phyloP scores from a whole-genome alignment of 2,329 filamentous ascomycete genomes.

The Rhynchosporium secalis region DNA sequence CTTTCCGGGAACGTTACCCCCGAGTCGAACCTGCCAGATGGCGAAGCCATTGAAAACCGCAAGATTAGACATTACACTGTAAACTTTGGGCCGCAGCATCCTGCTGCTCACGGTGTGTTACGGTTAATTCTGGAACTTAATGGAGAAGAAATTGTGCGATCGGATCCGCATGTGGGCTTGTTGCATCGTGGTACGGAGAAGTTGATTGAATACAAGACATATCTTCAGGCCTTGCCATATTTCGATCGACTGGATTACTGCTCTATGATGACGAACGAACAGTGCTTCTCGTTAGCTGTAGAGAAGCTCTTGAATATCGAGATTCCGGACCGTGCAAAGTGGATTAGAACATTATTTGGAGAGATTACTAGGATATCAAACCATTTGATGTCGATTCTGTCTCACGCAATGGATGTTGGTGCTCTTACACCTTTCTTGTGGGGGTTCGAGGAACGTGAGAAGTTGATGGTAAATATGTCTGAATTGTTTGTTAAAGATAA shows the following conservation, averaged over 20 bases:
- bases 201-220: slow-evolving; percentile 99
- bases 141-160: slow-evolving; percentile 94
- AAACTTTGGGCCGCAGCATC: slow-evolving; percentile 99
- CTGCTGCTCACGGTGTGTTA: slow-evolving; percentile 95
- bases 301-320: slow-evolving; percentile 98
- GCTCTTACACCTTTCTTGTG: slow-evolving; percentile 97
- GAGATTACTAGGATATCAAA: slow-evolving; percentile 94
- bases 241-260: slow-evolving; percentile 99
- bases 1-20: slow-evolving; percentile 33
- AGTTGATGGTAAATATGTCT: slow-evolving; percentile 77
- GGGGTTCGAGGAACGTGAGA: slow-evolving; percentile 99
- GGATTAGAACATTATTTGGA: slow-evolving; percentile 91
- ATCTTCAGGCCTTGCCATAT: slow-evolving; percentile 96
- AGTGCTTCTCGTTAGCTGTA: slow-evolving; percentile 91
- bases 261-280: slow-evolving; percentile 99
- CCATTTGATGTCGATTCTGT: slow-evolving; percentile 96
- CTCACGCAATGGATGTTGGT: slow-evolving; percentile 98
- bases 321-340: slow-evolving; percentile 93
- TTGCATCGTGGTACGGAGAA: slow-evolving; percentile 98
- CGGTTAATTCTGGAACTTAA: slow-evolving; percentile 96
- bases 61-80: slow-evolving; percentile 99
- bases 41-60: slow-evolving; percentile 56
- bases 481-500: slow-evolving; percentile 22
- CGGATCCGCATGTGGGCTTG: slow-evolving; percentile 94
- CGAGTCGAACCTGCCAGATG: slow-evolving; percentile 45